Conservation (phyloP, 192 early-diverging fungal genomes). For the Coemansia sp. region DNA sequence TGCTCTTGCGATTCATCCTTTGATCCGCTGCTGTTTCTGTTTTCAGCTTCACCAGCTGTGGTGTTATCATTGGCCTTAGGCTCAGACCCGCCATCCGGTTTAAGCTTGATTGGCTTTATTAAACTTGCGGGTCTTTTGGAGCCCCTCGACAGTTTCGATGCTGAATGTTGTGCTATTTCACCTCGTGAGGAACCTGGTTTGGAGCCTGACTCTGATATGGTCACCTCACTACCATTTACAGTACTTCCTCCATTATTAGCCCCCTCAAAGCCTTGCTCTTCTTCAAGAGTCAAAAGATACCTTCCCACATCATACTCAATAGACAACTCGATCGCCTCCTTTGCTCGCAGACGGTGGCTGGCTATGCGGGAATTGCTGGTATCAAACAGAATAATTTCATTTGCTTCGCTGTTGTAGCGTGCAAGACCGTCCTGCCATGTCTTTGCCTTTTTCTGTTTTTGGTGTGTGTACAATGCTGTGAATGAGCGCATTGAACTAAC, state of each 20-base stretch:
- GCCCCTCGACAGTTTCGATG: slow-evolving; percentile 1
- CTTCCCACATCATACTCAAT: slow-evolving; percentile 47
- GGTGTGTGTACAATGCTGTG: slow-evolving; percentile 50
- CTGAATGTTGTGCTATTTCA: neutral
- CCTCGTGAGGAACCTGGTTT: neutral
- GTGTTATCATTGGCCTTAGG: neutral
- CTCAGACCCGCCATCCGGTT: neutral
- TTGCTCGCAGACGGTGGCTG: slow-evolving; percentile 37
- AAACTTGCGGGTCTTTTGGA: slow-evolving; percentile 34
- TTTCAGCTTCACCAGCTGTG: neutral
- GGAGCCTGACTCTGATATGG: neutral
- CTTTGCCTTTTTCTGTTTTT: slow-evolving; percentile 54
- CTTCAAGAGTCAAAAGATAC: slow-evolving; percentile 44
- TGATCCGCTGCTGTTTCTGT: neutral
- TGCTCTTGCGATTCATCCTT: neutral
- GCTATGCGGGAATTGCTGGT: slow-evolving; percentile 27
- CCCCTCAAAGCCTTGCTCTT: slow-evolving; percentile 11
- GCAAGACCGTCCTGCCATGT: slow-evolving; percentile 55
- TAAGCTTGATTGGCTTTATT: slow-evolving; percentile 40
- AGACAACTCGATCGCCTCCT: slow-evolving; percentile 26
- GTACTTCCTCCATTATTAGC: neutral
- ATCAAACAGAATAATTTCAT: slow-evolving; percentile 37
- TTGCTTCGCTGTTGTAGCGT: slow-evolving; percentile 28
- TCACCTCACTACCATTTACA: neutral
- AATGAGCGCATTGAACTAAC: slow-evolving; percentile 29